phyloP scores from a whole-genome alignment of 192 early-diverging fungal genomes.

The Gryganskiella cystojenkinii region DNA sequence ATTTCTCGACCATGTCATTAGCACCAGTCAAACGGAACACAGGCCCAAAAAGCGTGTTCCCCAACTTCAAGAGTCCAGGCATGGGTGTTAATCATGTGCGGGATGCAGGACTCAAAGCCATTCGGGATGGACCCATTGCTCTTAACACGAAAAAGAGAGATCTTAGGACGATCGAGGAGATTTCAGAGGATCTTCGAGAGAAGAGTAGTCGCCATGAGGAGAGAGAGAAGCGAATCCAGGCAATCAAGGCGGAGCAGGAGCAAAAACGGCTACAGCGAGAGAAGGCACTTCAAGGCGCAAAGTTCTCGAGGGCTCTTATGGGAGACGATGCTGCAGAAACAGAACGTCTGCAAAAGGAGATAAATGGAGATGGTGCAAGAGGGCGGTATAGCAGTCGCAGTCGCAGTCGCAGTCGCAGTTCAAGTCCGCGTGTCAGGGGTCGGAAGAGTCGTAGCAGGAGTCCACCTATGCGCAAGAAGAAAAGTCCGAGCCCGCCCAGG shows the following conservation, averaged over 20 bases:
- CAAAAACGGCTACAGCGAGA: slow-evolving; percentile 26
- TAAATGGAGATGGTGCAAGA: not conserved
- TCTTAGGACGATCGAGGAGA: slow-evolving; percentile 29
- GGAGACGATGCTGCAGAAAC: slow-evolving; percentile 34
- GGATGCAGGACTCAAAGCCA: slow-evolving; percentile 45
- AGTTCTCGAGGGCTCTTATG: slow-evolving; percentile 30
- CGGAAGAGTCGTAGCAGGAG: slow-evolving; percentile 22
- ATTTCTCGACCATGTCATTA: not conserved
- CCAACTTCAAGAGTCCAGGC: slow-evolving; percentile 25
- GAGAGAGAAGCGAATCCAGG: slow-evolving; percentile 24
- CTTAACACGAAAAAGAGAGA: slow-evolving; percentile 46
- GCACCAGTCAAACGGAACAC: slow-evolving; percentile 34
- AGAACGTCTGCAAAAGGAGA: slow-evolving; percentile 34
- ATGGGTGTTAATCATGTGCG: slow-evolving; percentile 26
- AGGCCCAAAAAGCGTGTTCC: slow-evolving; percentile 29
- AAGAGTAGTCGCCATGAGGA: slow-evolving; percentile 29
- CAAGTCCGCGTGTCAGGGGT: not conserved
- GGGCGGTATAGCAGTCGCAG: slow-evolving; percentile 11
- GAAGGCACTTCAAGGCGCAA: slow-evolving; percentile 38
- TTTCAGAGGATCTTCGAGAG: slow-evolving; percentile 13
- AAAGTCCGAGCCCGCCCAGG: slow-evolving; percentile 9
- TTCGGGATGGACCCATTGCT: slow-evolving; percentile 41
- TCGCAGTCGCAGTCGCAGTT: slow-evolving; percentile 38
- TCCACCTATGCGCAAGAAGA: slow-evolving; percentile 11
- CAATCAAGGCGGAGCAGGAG: slow-evolving; percentile 31